Evolutionary conservation across 2,329 filamentous ascomycete species (phyloP).

Genomic region (Hypoxylon sp.): DNA sequence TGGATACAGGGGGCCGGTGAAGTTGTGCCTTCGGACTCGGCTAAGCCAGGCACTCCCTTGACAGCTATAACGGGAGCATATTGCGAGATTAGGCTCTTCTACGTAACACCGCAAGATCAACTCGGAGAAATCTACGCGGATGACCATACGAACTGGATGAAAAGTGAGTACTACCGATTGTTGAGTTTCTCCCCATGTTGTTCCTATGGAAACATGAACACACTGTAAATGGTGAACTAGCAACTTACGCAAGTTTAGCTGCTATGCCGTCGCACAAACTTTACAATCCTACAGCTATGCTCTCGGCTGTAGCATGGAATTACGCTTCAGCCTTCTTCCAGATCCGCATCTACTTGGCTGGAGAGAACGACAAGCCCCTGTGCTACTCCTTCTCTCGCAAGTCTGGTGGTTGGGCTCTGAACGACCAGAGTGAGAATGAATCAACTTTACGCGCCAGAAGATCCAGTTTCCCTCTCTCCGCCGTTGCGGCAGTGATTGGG

Average conservation of each 20-base stretch:
- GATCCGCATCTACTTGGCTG: conserved; percentile 33
- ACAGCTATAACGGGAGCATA: conserved; percentile 10
- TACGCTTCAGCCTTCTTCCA: conserved; percentile 35
- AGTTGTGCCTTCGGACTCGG: not conserved
- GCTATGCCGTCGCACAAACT: conserved; percentile 8
- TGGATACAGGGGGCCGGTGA: not conserved
- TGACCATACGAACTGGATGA: conserved; percentile 6
- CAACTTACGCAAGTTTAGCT: conserved; percentile 2
- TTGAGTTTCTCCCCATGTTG: too few species aligned
- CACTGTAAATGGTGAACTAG: not conserved
- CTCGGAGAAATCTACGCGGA: conserved; percentile 14
- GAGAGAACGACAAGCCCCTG: conserved; percentile 19
- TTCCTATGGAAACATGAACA: too few species aligned
- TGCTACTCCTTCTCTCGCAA: conserved; percentile 26
- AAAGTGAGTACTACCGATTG: conserved; percentile 2
- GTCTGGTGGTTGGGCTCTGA: conserved; percentile 7
- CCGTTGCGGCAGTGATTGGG: conserved; percentile 23
- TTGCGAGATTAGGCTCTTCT: conserved; percentile 18
- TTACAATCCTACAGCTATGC: conserved; percentile 24
- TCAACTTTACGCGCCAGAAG: not conserved
- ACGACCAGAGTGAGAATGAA: not conserved
- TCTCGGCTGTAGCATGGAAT: conserved; percentile 35
- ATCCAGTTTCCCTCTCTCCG: conserved; percentile 9
- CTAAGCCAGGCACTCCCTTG: conserved; percentile 19
- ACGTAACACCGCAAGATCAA: conserved; percentile 10